Base-by-base conservation (phyloP, 306 rosid species). In the Quercus rubra region DNA sequence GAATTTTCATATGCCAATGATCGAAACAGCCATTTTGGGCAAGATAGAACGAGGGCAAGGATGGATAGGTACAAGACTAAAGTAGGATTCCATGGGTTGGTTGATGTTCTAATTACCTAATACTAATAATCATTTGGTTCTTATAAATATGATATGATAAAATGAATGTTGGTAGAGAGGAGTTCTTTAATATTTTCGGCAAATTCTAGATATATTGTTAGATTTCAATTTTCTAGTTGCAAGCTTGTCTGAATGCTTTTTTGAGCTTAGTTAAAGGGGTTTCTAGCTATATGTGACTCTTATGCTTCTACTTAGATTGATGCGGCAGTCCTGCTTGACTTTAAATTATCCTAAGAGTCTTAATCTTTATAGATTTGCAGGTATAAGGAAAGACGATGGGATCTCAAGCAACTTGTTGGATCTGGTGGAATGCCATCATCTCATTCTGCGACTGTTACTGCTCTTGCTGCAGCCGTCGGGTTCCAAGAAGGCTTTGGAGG, bases 341-440 rank as follows among this genome's bases (percentile, higher is more conserved):
- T 71, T 74, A 33, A 41, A 78, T 82, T 76, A 73, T 76, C 80
- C 77, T 73, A 57, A 83, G 82, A 83, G 77, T 77, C 81, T 84
- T 80, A 89, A 74, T 74, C 68, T 75, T 88, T 80, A 70, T 80
- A 61, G 78, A 82, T 86, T 78, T 80, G 69, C 79, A 95, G 99
- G 99, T 93, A 88, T 83, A 93, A 86, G 83, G 98, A 95, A 84
- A 91, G 83, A 81, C 81, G 90, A 85, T 95, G 98, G 99, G 99
- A 95, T 89, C 83, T 87, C 27, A 95, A 93, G 87, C 88, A 82
- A 78, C 91, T 95, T 13, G 17, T 93, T 77, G 99, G 96, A 76
- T 95, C 99, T 25, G 99, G 99, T 9, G 99, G 99, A 86, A 95
- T 95, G 99, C 99, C 99, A 8, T 95, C 99, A 2, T 95, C 99